A percentile compares a stretch with the other conserved stretches of the same genome.
Conservation (phyloP, 2,329 filamentous ascomycete genomes). For the Diaporthe sp. region DNA sequence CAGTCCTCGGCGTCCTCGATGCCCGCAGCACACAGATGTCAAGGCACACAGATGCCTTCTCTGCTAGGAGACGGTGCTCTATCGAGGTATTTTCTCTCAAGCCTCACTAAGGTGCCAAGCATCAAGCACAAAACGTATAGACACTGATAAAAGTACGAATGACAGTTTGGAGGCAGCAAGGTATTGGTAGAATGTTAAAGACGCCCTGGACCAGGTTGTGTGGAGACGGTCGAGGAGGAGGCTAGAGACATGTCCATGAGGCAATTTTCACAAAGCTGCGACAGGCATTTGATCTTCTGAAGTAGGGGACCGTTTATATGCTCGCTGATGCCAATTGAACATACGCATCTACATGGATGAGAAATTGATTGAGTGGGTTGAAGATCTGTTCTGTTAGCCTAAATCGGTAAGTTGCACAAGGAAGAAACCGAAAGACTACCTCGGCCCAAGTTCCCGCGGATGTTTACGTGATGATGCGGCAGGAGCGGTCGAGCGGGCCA, state of each 20-base stretch:
- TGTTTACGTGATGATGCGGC: constrained; percentile 20
- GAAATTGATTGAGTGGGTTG: not conserved
- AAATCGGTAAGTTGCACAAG: not conserved
- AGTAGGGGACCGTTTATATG: not conserved
- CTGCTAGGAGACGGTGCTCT: not conserved
- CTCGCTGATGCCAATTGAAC: not conserved
- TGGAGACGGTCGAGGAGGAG: not conserved
- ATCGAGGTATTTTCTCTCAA: not conserved
- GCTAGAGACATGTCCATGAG: not conserved
- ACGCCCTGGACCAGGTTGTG: not conserved
- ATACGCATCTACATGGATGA: not conserved
- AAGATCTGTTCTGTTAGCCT: not conserved
- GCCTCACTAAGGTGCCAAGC: too few species aligned
- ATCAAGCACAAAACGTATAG: not conserved
- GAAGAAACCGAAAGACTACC: not conserved
- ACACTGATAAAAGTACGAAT: rapidly evolving
- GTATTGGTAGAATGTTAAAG: not conserved
- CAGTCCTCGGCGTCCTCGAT: too few species aligned
- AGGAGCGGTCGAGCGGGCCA: constrained; percentile 6
- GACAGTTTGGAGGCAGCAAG: not conserved
- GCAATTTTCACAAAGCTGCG: not conserved
- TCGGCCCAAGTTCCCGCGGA: constrained; percentile 2
- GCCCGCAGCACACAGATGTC: not conserved
- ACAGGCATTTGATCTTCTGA: not conserved
- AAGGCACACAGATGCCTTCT: not conserved